Evolutionary conservation across 2,329 filamentous ascomycete genomes (phyloP), one percentile per base, ranked within the genome.

Genomic region (Akanthomyces dipterigenus): DNA sequence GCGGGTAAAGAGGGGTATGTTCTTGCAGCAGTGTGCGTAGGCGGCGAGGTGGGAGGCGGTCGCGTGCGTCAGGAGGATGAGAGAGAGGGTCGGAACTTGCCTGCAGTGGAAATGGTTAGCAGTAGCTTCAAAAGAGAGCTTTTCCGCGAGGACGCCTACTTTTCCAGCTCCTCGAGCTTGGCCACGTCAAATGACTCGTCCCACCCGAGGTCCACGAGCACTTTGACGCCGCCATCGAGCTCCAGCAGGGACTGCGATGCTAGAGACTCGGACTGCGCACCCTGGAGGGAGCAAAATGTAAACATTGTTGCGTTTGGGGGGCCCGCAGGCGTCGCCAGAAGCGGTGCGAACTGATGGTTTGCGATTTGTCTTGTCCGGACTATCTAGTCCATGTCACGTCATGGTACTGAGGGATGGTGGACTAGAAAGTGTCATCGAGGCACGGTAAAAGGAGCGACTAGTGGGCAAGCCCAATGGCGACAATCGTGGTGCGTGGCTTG

Each of bases 211-310:
- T 97, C 93, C 42, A 99, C 86, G 59, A 99, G 83, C 57, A 99
- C 86, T 75, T 98, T 98, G 77, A 99, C 89, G 63, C 93, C 95
- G 65, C 93, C 93, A 78, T 99, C 95, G 61, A 99, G 88, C 78
- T 98, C 93, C 53, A 99, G 80, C 40, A 99, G 85, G n/a, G 95
- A 98, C 74, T 97, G 92, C 65, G 92, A 96, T 48, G 93, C 93
- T 62, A 87, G 82, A 51, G 91, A 95, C 66, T 89, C 85, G 56
- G 91, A 93, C 70, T 96, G 91, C 64, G 95, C 93, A 72, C 95
- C 95, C 68, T 96, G 88, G 62, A 99, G 81, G 51, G 95, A 88
- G 70, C 90, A 96, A 77, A 98, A 97, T 66, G 89, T 96, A 80
- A 99, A 98, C 95, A 99, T 99, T 69, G 66, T 76, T 24, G 56